These are phyloP conservation scores for Chrysochromulina parva DNA, from an alignment of 78 protist species.

Conservation along the genomic window DNA sequence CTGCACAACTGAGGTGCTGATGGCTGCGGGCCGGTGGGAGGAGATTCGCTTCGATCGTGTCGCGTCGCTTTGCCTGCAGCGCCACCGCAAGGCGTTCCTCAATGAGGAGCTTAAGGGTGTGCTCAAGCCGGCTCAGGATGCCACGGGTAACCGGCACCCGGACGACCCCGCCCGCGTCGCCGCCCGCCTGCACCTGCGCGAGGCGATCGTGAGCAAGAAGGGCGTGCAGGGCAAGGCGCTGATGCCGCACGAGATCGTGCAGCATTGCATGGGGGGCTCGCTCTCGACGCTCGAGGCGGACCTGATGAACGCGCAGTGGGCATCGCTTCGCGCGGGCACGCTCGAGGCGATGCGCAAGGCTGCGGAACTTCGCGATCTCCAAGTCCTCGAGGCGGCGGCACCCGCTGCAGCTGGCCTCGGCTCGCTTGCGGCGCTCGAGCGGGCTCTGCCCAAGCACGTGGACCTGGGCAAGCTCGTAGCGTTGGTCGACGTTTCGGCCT, in stretches of 20 bases:
- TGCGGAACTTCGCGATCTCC: neutral
- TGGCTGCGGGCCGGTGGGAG: neutral
- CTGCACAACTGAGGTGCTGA: neutral
- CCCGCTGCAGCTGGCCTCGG: neutral
- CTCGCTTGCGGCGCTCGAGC: neutral
- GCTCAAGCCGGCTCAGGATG: neutral
- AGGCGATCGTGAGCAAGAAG: neutral
- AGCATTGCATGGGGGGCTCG: neutral
- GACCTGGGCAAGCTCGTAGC: neutral
- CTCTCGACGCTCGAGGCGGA: neutral
- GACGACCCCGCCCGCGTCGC: neutral
- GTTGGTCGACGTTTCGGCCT: neutral
- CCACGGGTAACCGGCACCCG: neutral
- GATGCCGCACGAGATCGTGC: neutral
- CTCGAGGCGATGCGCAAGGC: neutral
- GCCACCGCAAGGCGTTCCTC: neutral
- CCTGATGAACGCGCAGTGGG: neutral
- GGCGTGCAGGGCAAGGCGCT: neutral
- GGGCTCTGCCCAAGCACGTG: neutral
- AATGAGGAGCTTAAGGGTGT: neutral
- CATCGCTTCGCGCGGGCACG: neutral
- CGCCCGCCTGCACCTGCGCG: neutral
- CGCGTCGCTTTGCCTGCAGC: neutral
- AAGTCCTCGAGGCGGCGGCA: no score
- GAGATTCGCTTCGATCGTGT: neutral